A percentile compares a stretch with the other conserved stretches of the same genome.
Conservation (phyloP, 495 filamentous ascomycete species). For the Xylaria cubensis region DNA sequence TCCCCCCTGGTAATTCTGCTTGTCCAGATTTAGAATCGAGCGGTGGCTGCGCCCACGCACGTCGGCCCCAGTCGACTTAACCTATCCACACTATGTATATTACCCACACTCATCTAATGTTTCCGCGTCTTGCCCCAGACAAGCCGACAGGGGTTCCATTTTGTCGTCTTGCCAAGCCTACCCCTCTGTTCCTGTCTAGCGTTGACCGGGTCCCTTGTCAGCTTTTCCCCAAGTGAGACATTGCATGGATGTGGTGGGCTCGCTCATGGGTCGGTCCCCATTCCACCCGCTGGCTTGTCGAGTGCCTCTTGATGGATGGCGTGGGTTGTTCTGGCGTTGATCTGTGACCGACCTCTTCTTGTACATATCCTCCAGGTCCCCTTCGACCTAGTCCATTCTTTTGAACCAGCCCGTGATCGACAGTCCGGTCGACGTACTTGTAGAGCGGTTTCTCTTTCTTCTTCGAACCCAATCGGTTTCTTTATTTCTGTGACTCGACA, state of each 20-base stretch:
- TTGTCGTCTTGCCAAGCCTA: conserved; percentile 37
- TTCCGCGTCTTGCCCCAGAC: conserved; percentile 57
- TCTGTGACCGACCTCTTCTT: conserved; percentile 45
- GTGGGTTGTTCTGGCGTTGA: conserved; percentile 50
- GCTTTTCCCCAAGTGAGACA: conserved; percentile 53
- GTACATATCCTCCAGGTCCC: conserved; percentile 59
- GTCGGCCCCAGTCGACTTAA: conserved; percentile 39
- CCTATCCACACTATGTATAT: conserved; percentile 22
- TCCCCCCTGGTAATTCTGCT: conserved; percentile 20
- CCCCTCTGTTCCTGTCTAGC: conserved; percentile 41
- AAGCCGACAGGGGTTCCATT: conserved; percentile 44
- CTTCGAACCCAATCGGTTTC: conserved; percentile 58
- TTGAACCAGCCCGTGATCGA: conserved; percentile 52
- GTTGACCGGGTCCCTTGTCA: conserved; percentile 47
- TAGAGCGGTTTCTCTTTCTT: conserved; percentile 57
- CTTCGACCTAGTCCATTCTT: conserved; percentile 51
- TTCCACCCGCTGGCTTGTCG: conserved; percentile 41
- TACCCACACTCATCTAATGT: conserved; percentile 53
- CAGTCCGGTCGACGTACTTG: conserved; percentile 54
- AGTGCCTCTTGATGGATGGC: conserved; percentile 47
- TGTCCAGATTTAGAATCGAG: conserved; percentile 48
- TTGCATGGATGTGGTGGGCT: conserved; percentile 43
- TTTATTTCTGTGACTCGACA: conserved; percentile 54
- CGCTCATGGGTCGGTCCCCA: conserved; percentile 38
- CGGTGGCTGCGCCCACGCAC: conserved; percentile 43